These are phyloP conservation scores for Acanthamoeba triangularis DNA, from an alignment of 208 protist species.

Conservation along the genomic window DNA sequence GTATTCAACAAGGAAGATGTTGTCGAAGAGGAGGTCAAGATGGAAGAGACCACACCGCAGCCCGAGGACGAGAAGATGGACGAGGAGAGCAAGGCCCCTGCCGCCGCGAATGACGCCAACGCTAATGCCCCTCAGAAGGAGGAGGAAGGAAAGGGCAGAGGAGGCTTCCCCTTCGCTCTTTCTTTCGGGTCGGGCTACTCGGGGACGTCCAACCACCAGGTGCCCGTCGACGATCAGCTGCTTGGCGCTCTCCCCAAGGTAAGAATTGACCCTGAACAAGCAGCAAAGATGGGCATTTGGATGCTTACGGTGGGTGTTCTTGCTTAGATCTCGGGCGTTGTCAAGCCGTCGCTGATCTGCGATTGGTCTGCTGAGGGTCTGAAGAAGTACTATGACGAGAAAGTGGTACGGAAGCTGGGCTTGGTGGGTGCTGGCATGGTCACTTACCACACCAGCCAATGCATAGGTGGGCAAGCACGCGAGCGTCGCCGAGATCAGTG, in stretches of 20 bases:
- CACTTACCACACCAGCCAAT: no score
- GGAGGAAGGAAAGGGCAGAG: background rate
- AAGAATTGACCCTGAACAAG: no score
- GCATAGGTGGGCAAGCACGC: background rate
- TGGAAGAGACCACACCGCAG: background rate
- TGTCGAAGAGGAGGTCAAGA: background rate
- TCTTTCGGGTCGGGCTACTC: background rate
- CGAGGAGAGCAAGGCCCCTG: background rate
- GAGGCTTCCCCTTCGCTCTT: conserved; percentile 2
- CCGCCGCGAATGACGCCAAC: background rate
- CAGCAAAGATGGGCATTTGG: no score
- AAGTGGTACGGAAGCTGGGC: background rate
- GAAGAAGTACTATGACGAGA: conserved; percentile 14
- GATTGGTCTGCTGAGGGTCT: background rate
- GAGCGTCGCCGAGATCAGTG: background rate
- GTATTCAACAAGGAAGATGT: conserved; percentile 9
- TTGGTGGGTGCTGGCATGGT: no score
- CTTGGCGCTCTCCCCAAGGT: conserved; percentile 12
- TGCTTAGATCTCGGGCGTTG: background rate
- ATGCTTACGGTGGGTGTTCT: no score
- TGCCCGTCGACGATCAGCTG: conserved; percentile 15
- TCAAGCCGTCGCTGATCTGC: background rate
- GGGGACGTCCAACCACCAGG: background rate
- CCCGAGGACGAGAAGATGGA: background rate
- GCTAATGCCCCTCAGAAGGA: background rate